These are phyloP conservation scores for Nectriaceae sp. DNA, from an alignment of 2,329 filamentous ascomycete genomes.

Conservation along the genomic window DNA sequence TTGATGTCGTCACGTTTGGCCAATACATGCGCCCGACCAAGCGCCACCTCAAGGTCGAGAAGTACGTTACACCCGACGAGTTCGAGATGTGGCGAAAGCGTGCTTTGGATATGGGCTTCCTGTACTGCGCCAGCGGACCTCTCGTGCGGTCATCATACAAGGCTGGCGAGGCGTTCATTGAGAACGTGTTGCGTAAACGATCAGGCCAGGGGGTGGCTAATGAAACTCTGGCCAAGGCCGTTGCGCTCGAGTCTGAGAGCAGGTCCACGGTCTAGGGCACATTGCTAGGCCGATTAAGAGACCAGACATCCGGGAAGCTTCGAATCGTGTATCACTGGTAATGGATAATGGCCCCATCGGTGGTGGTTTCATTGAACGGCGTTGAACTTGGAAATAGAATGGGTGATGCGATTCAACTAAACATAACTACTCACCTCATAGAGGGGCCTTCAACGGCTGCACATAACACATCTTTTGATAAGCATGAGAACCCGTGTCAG, in stretches of 20 bases:
- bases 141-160: slow-evolving; percentile 96
- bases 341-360: slow-evolving; percentile 20
- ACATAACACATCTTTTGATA: no score
- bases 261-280: slow-evolving; percentile 21
- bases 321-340: slow-evolving; percentile 2
- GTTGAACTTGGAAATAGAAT: slow-evolving; percentile 22
- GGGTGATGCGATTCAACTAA: slow-evolving; percentile 28
- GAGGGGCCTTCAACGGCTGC: slow-evolving; percentile 30
- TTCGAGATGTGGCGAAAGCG: slow-evolving; percentile 92
- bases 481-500: no score
- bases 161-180: slow-evolving; percentile 96
- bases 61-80: slow-evolving; percentile 87
- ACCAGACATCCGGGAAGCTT: slow-evolving; percentile 7
- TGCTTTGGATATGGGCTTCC: slow-evolving; percentile 91
- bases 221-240: slow-evolving; percentile 39
- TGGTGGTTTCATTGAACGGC: slow-evolving; percentile 27
- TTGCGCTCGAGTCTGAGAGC: slow-evolving; percentile 38
- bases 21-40: slow-evolving; percentile 99
- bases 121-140: slow-evolving; percentile 94
- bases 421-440: slow-evolving; percentile 20
- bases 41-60: slow-evolving; percentile 93
- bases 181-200: slow-evolving; percentile 93
- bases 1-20: slow-evolving; percentile 98
- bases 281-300: background rate
- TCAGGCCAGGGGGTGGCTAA: slow-evolving; percentile 43